Evolutionary conservation across 495 filamentous ascomycete species (phyloP).

Genomic region (Thermochaetoides thermophila): DNA sequence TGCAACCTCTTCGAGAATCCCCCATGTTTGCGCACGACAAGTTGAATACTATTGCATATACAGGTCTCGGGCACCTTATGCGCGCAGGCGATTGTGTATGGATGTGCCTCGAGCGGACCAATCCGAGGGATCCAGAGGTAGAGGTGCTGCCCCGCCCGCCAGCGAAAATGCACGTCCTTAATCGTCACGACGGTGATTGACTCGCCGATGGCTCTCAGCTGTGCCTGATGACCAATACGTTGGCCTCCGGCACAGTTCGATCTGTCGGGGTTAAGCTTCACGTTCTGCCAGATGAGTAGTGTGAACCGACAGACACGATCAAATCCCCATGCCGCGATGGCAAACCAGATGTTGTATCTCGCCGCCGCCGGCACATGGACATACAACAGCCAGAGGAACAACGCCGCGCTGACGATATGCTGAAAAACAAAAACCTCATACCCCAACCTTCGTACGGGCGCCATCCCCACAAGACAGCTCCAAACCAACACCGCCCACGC

Average conservation of each 20-base stretch:
- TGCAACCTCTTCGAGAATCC: slow-evolving; percentile 59
- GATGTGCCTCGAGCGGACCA: slow-evolving; percentile 58
- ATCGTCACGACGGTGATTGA: slow-evolving; percentile 57
- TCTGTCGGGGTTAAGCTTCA: slow-evolving; percentile 30
- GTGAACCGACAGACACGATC: slow-evolving; percentile 45
- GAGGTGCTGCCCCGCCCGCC: slow-evolving; percentile 66
- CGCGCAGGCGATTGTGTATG: slow-evolving; percentile 58
- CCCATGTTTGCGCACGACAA: slow-evolving; percentile 54
- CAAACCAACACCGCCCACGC: slow-evolving; percentile 63
- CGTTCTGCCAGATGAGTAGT: slow-evolving; percentile 47
- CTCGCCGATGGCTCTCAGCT: slow-evolving; percentile 45
- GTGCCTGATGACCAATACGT: slow-evolving; percentile 40
- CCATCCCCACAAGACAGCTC: slow-evolving; percentile 51
- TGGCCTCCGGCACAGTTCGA: slow-evolving; percentile 26
- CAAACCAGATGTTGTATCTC: slow-evolving; percentile 52
- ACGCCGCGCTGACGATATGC: slow-evolving; percentile 52
- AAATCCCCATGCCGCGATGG: slow-evolving; percentile 53
- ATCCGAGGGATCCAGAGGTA: slow-evolving; percentile 60
- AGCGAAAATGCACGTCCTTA: slow-evolving; percentile 49
- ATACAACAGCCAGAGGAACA: slow-evolving; percentile 53
- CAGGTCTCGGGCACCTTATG: slow-evolving; percentile 29
- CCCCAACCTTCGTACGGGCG: slow-evolving; percentile 48
- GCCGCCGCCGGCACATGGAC: slow-evolving; percentile 46
- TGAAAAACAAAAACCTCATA: slow-evolving; percentile 79
- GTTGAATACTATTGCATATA: slow-evolving; percentile 48